Evolutionary conservation across 1,139 yeast species (phyloP).

Genomic region (Hyphopichia pseudoburtonii): DNA sequence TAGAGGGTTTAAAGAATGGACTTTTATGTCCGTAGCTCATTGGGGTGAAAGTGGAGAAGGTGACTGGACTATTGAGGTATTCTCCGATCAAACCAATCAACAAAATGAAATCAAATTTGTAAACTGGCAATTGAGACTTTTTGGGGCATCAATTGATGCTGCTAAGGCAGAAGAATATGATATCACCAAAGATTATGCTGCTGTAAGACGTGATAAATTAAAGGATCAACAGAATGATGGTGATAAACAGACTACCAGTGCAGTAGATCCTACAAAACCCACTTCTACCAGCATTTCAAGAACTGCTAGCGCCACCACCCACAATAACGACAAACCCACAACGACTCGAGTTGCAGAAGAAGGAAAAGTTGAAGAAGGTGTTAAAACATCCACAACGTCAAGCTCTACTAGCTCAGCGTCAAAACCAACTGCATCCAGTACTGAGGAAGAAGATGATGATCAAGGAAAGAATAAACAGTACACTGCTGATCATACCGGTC

Average conservation of each 20-base stretch:
- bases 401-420: slow-evolving; percentile 5
- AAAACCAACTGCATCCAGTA: slow-evolving; percentile 17
- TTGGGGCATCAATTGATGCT: slow-evolving; percentile 76
- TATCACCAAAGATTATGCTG: slow-evolving; percentile 41
- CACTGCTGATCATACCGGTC: slow-evolving; percentile 45
- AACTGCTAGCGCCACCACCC: slow-evolving; percentile 4
- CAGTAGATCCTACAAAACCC: slow-evolving; percentile 8
- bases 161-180: slow-evolving; percentile 53
- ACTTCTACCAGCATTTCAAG: slow-evolving; percentile 8
- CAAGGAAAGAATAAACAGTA: slow-evolving; percentile 35
- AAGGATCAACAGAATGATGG: slow-evolving; percentile 7
- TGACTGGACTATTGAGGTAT: slow-evolving; percentile 74
- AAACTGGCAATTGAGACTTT: slow-evolving; percentile 76
- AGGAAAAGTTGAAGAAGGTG: slow-evolving; percentile 7
- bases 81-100: slow-evolving; percentile 20
- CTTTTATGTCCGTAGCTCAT: slow-evolving; percentile 96
- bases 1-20: slow-evolving; percentile 78
- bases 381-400: slow-evolving; percentile 10
- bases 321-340: too few relatives aligned
- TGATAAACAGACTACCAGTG: too few relatives aligned
- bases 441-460: slow-evolving; percentile 23
- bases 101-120: slow-evolving; percentile 47
- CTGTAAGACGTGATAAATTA: slow-evolving; percentile 32
- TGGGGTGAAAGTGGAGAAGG: slow-evolving; percentile 93
- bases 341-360: not conserved